Evolutionary conservation across 768 basidiomycete species (phyloP).

Genomic region (Clitopilus hobsonii): DNA sequence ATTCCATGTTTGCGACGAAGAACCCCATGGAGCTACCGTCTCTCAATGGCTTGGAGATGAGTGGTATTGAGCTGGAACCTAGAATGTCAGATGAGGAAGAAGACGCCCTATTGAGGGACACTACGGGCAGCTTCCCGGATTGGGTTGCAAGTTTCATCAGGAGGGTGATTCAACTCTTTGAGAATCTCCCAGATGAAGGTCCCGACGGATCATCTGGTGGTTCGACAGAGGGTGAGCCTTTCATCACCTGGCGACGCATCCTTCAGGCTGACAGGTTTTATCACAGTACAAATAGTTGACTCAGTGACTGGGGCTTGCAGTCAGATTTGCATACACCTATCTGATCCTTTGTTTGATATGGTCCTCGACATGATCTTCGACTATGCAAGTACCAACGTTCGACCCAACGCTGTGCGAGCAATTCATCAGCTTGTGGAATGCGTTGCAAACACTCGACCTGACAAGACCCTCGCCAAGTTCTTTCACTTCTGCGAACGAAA

Average conservation of each 20-base stretch:
- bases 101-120: conserved; percentile 64
- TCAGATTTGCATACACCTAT: conserved; percentile 72
- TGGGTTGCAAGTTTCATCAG: conserved; percentile 83
- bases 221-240: conserved; percentile 51
- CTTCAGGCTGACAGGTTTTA: too few relatives aligned
- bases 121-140: conserved; percentile 71
- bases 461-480: conserved; percentile 75
- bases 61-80: conserved; percentile 29
- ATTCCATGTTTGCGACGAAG: conserved; percentile 25
- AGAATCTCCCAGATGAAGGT: conserved; percentile 84
- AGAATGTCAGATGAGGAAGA: conserved; percentile 58
- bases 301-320: conserved; percentile 72
- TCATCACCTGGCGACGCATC: too few relatives aligned
- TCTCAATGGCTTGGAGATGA: conserved; percentile 32
- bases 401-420: conserved; percentile 81
- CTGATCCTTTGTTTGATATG: conserved; percentile 70
- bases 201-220: conserved; percentile 57
- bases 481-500: conserved; percentile 66
- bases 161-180: conserved; percentile 73
- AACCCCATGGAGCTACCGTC: conserved; percentile 27
- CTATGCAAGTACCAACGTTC: conserved; percentile 76
- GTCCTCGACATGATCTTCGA: conserved; percentile 81
- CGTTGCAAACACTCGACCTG: conserved; percentile 75
- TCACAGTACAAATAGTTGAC: conserved; percentile 67
- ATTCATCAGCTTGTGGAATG: conserved; percentile 85